phyloP scores from a whole-genome alignment of 2,329 filamentous ascomycete species.

The Scorias spongiosa region DNA sequence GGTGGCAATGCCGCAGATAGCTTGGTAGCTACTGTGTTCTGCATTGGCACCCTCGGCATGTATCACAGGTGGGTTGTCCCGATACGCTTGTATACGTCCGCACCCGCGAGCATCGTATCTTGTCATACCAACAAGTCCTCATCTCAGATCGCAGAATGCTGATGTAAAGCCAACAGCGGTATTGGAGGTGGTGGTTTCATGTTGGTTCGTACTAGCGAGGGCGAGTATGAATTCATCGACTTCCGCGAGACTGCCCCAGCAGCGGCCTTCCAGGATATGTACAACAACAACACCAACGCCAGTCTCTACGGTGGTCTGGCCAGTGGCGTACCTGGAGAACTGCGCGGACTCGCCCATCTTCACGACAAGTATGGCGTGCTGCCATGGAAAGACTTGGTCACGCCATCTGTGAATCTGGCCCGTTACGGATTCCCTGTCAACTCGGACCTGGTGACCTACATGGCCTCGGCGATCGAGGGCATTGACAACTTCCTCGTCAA shows the following conservation, averaged over 20 bases:
- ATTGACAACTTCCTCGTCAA: conserved; percentile 53
- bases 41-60: conserved; percentile 34
- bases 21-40: conserved; percentile 31
- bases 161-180: conserved; percentile 30
- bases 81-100: no score
- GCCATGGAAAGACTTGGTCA: conserved; percentile 46
- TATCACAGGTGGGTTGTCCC: conserved; percentile 14
- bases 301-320: conserved; percentile 44
- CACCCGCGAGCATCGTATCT: no score
- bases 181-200: conserved; percentile 88
- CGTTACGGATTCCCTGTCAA: conserved; percentile 59
- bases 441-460: conserved; percentile 60
- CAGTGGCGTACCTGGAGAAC: conserved; percentile 55
- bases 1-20: conserved; percentile 39
- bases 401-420: conserved; percentile 60
- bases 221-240: conserved; percentile 74
- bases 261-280: conserved; percentile 75
- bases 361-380: conserved; percentile 53
- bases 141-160: no score
- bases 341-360: conserved; percentile 65
- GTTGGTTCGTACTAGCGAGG: conserved; percentile 56
- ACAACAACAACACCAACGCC: conserved; percentile 48
- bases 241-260: conserved; percentile 80
- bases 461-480: conserved; percentile 37
- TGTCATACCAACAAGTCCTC: no score